phyloP scores from a whole-genome alignment of 495 filamentous ascomycete genomes.

The Filosporella fistucella region DNA sequence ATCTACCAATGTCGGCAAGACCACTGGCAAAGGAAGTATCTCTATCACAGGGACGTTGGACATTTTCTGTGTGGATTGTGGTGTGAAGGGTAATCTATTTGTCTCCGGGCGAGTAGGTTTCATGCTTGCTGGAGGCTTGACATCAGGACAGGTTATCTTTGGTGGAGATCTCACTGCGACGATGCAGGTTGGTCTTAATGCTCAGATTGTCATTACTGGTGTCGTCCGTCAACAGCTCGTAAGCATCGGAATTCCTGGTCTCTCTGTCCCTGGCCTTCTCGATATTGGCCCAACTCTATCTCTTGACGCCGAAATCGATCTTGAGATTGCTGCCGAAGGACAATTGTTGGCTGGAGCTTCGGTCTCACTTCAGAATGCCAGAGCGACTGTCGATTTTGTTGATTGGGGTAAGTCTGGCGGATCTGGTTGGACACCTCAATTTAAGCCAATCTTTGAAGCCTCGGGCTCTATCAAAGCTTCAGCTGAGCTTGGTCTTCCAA shows the following conservation, averaged over 20 bases:
- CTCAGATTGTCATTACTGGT: constrained; percentile 7
- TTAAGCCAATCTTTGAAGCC: constrained; percentile 18
- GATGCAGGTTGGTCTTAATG: constrained; percentile 14
- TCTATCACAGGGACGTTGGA: constrained; percentile 2
- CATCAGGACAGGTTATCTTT: constrained; percentile 10
- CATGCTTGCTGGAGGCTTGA: constrained; percentile 3
- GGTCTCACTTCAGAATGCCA: constrained; percentile 11
- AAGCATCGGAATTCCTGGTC: constrained; percentile 5
- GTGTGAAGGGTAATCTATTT: constrained; percentile 7
- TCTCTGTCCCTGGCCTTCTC: constrained; percentile 10
- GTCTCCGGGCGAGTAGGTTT: constrained; percentile 11
- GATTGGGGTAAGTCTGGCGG: not conserved
- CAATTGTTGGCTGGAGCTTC: constrained; percentile 12
- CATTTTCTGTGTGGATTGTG: constrained; percentile 20
- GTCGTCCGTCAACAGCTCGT: constrained; percentile 6
- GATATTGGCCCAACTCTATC: constrained; percentile 11
- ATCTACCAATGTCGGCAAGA: not conserved
- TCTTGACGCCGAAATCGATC: too few relatives aligned
- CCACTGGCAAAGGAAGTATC: too few relatives aligned
- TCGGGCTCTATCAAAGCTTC: constrained; percentile 16
- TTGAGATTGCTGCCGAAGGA: constrained; percentile 11
- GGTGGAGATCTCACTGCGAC: constrained; percentile 4
- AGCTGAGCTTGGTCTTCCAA: constrained; percentile 15
- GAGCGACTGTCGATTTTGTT: constrained; percentile 8
- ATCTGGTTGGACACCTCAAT: constrained; percentile 11